These are phyloP conservation scores for Diaporthe batatas DNA, from an alignment of 2,329 filamentous ascomycete species.

Conservation along the genomic window DNA sequence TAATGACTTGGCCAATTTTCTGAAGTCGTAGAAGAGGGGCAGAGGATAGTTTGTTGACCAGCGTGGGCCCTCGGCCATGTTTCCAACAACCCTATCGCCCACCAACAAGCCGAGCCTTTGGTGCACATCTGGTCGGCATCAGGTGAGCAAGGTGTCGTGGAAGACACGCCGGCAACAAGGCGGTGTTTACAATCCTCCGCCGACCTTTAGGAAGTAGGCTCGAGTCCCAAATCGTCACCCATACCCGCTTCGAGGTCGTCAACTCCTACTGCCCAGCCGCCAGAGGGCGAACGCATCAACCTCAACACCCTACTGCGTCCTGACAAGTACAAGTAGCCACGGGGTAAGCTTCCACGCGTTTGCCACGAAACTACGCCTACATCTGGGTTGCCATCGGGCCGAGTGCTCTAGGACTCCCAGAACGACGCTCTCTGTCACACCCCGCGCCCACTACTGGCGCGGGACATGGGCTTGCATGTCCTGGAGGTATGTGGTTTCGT, in stretches of 20 bases:
- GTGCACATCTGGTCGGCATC: background rate
- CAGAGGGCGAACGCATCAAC: background rate
- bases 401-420: background rate
- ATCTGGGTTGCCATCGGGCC: background rate
- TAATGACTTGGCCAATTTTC: background rate
- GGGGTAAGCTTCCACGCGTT: background rate
- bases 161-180: background rate
- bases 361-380: background rate
- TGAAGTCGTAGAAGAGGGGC: background rate
- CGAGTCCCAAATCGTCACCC: background rate
- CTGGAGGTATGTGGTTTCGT: background rate
- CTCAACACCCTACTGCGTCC: too few species aligned
- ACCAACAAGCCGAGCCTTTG: background rate
- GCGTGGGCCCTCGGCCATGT: too few species aligned
- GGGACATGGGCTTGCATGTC: background rate
- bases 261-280: background rate
- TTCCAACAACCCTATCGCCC: too few species aligned
- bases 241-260: background rate
- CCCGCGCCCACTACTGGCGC: background rate
- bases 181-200: background rate
- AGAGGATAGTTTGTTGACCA: background rate
- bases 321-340: background rate
- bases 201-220: background rate
- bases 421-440: background rate
- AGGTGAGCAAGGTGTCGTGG: background rate